phyloP scores from a whole-genome alignment of 768 basidiomycete species.

The Kwoniella bestiolae region DNA sequence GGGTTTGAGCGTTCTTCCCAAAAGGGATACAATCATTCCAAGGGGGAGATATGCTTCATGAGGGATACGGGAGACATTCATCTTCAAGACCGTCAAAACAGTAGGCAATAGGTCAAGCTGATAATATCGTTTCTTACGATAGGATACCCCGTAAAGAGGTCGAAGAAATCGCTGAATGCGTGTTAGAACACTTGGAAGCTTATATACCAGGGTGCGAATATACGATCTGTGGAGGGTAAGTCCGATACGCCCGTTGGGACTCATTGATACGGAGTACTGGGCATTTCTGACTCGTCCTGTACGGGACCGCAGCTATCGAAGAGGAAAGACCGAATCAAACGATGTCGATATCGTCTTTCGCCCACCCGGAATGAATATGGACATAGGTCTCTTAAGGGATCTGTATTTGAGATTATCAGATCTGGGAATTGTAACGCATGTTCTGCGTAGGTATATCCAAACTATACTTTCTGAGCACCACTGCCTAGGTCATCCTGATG shows the following conservation, averaged over 20 bases:
- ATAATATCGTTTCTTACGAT: neutral
- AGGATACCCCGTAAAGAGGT: conserved; percentile 78
- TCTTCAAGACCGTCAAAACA: too few species aligned
- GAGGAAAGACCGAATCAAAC: conserved; percentile 78
- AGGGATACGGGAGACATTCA: too few species aligned
- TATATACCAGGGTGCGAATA: conserved; percentile 71
- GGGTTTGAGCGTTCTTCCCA: conserved; percentile 13
- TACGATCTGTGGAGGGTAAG: conserved; percentile 81
- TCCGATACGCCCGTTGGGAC: too few species aligned
- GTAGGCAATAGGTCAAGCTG: neutral
- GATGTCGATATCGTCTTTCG: conserved; percentile 91
- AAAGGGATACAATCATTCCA: neutral
- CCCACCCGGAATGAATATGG: conserved; percentile 64
- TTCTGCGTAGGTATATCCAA: conserved; percentile 69
- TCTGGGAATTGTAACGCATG: conserved; percentile 71
- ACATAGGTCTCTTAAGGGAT: conserved; percentile 68
- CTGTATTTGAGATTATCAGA: conserved; percentile 60
- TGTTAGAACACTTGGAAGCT: conserved; percentile 69
- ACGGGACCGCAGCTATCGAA: conserved; percentile 67
- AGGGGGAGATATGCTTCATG: too few species aligned
- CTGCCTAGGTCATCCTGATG: conserved; percentile 55
- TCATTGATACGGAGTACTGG: too few species aligned
- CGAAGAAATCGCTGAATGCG: conserved; percentile 70
- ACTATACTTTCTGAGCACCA: neutral
- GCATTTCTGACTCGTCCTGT: too few species aligned